Evolutionary conservation across 2,329 filamentous ascomycete species (phyloP), one percentile per base, ranked within the genome.

Genomic region (Dactylellina haptotyla): DNA sequence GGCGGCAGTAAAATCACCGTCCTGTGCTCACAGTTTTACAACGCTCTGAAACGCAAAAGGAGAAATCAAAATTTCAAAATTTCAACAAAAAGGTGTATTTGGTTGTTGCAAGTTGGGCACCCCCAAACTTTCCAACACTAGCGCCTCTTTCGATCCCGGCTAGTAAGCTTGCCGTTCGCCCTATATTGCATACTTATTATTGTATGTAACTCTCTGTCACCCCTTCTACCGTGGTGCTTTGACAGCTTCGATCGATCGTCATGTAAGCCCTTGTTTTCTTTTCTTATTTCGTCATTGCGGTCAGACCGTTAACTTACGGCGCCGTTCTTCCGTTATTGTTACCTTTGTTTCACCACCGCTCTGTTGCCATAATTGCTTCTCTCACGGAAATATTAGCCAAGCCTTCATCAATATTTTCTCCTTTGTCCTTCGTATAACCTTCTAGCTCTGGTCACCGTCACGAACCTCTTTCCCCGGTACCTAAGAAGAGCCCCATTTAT

Each of bases 191-290:
- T 51, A 45, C 37, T 43, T 59, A 43, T 59, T 18, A 30, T 26
- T n/a, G 16, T 32, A n/a, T 8, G 23, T 5, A 5, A 23, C 16
- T 39, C n/a, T n/a, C n/a, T n/a, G n/a, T n/a, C n/a, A n/a, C n/a
- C n/a, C n/a, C n/a, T n/a, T n/a, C n/a, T n/a, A n/a, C n/a, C n/a
- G n/a, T n/a, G 43, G 53, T 48, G 63, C 45, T 59, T 67, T 59
- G 63, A 58, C 63, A 53, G 23, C 37, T 58, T 48, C 54, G 63
- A 67, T 67, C 63, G 53, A 67, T 67, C 54, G 28, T 45, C 30
- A 25, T 41, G 62, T 66, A 59, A 59, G 34, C 23, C 10, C 23
- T 65, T 57, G 12, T 65, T 57, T 65, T 65, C 51, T 57, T 66
- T 41, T 66, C 58, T 39, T 30, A 41, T 58, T 25, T 51, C 20